phyloP scores from a whole-genome alignment of 352 stramenopile species.

The Globisporangium paroecandrum region DNA sequence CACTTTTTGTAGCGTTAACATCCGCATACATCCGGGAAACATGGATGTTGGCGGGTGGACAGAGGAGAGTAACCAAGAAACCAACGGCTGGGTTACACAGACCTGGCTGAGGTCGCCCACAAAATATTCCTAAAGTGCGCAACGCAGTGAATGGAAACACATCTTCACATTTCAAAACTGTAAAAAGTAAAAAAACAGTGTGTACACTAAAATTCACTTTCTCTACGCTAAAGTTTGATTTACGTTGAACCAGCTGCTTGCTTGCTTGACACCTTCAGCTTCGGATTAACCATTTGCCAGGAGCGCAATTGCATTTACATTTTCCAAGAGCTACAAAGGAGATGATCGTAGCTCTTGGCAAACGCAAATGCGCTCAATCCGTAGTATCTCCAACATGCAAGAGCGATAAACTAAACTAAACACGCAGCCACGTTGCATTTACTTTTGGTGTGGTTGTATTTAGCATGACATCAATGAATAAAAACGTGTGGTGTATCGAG shows the following conservation, averaged over 20 bases:
- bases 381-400: neutral
- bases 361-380: too few relatives aligned
- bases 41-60: neutral
- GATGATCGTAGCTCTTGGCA: neutral
- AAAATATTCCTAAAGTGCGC: too few relatives aligned
- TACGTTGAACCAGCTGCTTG: too few relatives aligned
- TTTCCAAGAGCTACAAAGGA: neutral
- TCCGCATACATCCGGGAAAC: neutral
- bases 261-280: too few relatives aligned
- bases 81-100: too few relatives aligned
- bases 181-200: too few relatives aligned
- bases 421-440: neutral
- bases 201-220: neutral
- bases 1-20: neutral
- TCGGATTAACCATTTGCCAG: neutral
- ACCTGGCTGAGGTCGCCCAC: too few relatives aligned
- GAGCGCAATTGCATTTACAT: neutral
- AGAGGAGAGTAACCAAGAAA: too few relatives aligned
- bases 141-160: too few relatives aligned
- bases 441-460: neutral
- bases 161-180: too few relatives aligned
- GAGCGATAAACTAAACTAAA: neutral
- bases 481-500: slow-evolving; percentile 8
- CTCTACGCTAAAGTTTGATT: neutral
- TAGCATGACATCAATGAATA: slow-evolving; percentile 2